Percentiles rank a stretch among this genome's conserved stretches.
phyloP scores from a whole-genome alignment of 2,329 filamentous ascomycete genomes.

The Sclerotinia glacialis region DNA sequence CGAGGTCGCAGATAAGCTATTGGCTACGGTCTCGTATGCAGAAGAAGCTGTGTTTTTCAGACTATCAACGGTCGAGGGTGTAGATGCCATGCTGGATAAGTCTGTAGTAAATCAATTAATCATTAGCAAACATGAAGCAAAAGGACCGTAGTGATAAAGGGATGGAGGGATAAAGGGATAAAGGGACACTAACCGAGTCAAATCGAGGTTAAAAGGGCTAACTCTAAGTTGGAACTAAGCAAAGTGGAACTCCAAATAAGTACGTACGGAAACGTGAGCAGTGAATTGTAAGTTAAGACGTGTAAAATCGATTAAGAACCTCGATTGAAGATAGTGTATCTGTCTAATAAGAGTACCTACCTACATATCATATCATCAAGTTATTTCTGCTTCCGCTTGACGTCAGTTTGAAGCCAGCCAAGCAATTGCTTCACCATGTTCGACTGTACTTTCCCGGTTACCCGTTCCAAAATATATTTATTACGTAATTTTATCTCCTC shows the following conservation, averaged over 20 bases:
- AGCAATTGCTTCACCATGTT: background rate
- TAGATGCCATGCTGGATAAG: conserved; percentile 29
- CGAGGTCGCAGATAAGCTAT: conserved; percentile 15
- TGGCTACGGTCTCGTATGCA: conserved; percentile 24
- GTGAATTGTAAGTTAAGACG: background rate
- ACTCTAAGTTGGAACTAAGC: background rate
- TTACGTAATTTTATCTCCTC: background rate
- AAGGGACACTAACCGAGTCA: background rate
- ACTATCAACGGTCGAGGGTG: conserved; percentile 31
- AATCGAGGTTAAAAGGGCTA: background rate
- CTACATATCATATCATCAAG: background rate
- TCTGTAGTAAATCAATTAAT: background rate
- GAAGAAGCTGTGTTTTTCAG: conserved; percentile 27
- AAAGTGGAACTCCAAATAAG: background rate
- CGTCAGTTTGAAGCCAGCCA: conserved; percentile 5
- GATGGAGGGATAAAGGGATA: no score
- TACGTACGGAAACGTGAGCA: no score
- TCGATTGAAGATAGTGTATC: background rate
- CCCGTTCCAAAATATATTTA: background rate
- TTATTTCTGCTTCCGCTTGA: conserved; percentile 13
- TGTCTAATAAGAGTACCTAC: no score
- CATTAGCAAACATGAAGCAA: background rate
- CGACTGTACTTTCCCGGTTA: background rate
- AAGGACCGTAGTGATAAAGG: background rate
- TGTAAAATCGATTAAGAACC: background rate